Evolutionary conservation across 2,329 filamentous ascomycete genomes (phyloP).

Genomic region (Fusarium goolgardi): DNA sequence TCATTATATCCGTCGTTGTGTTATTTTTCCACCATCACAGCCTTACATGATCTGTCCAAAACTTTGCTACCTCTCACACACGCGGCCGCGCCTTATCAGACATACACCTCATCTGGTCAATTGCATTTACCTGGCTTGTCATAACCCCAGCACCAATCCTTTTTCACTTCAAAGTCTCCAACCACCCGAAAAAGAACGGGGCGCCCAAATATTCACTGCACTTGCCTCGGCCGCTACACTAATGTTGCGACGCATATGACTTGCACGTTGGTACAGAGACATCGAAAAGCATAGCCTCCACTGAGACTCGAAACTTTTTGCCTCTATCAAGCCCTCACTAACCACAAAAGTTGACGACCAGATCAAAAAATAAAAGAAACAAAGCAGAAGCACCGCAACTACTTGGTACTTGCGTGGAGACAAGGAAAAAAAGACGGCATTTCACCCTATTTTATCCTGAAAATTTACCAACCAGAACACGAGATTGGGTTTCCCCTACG

Average conservation of each 20-base stretch:
- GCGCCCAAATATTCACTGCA: slow-evolving; percentile 5
- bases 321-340: background rate
- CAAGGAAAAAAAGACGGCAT: slow-evolving; percentile 17
- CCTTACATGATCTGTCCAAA: slow-evolving; percentile 15
- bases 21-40: slow-evolving; percentile 12
- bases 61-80: slow-evolving; percentile 14
- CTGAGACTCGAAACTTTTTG: slow-evolving; percentile 6
- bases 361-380: slow-evolving; percentile 1
- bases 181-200: slow-evolving; percentile 38
- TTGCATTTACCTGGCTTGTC: slow-evolving; percentile 12
- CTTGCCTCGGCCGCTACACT: slow-evolving; percentile 2
- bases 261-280: background rate
- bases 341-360: slow-evolving; percentile 9
- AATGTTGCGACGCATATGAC: slow-evolving; percentile 2
- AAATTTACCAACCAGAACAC: slow-evolving; percentile 38
- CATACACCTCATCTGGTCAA: slow-evolving; percentile 9
- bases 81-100: slow-evolving; percentile 12
- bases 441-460: slow-evolving; percentile 25
- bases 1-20: background rate
- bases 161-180: slow-evolving; percentile 22
- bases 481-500: slow-evolving; percentile 34
- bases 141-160: slow-evolving; percentile 32
- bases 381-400: slow-evolving; percentile 7
- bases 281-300: slow-evolving; percentile 4
- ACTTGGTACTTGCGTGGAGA: slow-evolving; percentile 39